Conservation (phyloP, 768 basidiomycete genomes). For the Russula griseocarnosa region DNA sequence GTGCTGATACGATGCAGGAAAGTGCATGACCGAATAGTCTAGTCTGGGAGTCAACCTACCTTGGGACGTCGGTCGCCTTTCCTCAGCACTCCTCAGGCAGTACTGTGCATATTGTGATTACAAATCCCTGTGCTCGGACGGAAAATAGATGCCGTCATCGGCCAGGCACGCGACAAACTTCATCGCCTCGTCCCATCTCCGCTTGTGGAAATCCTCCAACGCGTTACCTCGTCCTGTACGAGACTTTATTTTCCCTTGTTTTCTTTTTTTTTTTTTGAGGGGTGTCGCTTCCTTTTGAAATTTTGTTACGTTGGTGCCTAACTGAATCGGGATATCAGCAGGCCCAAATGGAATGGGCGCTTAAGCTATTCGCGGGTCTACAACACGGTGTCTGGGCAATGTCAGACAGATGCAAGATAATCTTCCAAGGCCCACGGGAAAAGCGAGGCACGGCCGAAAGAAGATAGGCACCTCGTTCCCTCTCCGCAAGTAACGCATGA, state of each 20-base stretch:
- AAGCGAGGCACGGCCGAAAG: not conserved
- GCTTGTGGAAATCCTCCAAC: conserved; percentile 10
- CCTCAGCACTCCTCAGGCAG: not conserved
- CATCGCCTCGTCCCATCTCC: not conserved
- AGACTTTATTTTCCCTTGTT: not conserved
- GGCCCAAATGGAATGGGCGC: not conserved
- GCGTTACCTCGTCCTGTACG: not conserved
- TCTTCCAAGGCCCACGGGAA: not conserved
- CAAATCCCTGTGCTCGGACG: not conserved
- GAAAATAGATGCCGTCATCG: too few relatives aligned
- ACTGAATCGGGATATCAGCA: conserved; percentile 5
- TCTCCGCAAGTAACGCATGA: not conserved
- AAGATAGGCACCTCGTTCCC: not conserved
- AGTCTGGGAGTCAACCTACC: not conserved
- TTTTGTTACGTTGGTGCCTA: not conserved
- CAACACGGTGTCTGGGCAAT: not conserved
- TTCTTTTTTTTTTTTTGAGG: not conserved
- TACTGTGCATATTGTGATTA: too few relatives aligned
- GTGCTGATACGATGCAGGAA: not conserved
- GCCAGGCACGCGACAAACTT: too few relatives aligned
- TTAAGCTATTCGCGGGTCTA: not conserved
- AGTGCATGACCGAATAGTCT: not conserved
- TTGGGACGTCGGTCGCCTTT: not conserved
- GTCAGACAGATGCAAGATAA: not conserved
- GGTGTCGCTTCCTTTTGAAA: not conserved